Conservation (phyloP, 225 moss, liverwort and hornwort genomes). For the Bryum argenteum region DNA sequence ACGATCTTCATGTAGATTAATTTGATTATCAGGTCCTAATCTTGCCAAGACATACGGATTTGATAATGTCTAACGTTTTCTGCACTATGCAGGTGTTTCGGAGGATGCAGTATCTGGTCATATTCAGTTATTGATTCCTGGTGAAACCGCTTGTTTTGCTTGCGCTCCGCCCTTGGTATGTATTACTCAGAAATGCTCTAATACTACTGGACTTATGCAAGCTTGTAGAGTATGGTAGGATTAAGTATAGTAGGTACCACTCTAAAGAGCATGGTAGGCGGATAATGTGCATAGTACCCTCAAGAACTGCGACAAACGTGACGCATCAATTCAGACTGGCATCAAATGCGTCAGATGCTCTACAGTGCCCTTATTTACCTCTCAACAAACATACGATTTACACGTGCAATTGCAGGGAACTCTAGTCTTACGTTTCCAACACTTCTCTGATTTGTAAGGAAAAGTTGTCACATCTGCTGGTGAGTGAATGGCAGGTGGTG, state of each 20-base stretch:
- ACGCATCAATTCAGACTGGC: too few species aligned
- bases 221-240: neutral
- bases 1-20: conserved; percentile 7
- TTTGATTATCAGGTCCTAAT: neutral
- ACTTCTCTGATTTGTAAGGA: neutral
- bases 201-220: conserved; percentile 1
- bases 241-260: conserved; percentile 5
- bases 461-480: conserved; percentile 9
- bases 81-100: conserved; percentile 73
- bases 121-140: conserved; percentile 92
- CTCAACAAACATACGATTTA: too few species aligned
- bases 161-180: conserved; percentile 96
- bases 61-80: neutral
- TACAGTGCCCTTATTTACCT: too few species aligned
- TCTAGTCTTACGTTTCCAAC: too few species aligned
- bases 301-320: neutral
- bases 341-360: too few species aligned
- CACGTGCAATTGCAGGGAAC: too few species aligned
- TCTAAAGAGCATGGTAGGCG: neutral
- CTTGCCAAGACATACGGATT: neutral
- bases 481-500: conserved; percentile 66
- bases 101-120: conserved; percentile 99
- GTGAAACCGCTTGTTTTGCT: conserved; percentile 98
- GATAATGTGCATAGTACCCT: neutral
- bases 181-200: conserved; percentile 5